Evolutionary conservation across 371 early-diverging fungal genomes (phyloP), one percentile per base, ranked within the genome.

Genomic region (Mucor indicus): DNA sequence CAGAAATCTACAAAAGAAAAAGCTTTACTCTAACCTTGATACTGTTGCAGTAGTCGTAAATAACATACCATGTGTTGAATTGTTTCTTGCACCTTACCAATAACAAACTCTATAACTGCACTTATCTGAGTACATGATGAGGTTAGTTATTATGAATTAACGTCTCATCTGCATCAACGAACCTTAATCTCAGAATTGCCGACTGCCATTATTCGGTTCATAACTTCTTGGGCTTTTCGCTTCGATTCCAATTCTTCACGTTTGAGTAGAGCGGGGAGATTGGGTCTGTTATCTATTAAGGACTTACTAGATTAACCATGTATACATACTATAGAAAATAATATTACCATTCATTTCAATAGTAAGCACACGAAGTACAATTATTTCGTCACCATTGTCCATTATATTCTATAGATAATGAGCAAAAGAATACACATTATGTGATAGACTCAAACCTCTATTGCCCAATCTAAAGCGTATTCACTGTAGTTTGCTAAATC

Each of bases 311-410:
- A 21, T 27, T 11, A 17, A 6, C 25, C 9, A 13, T 42, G 6
- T 33, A 31, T 33, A 21, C 33, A 10, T 22, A 32, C n/a, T 33
- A 15, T 22, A 7, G 32, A 10, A 5, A 15, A 16, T 38, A 4
- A 27, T 13, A 23, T 36, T 53, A 75, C 72, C 76, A 35, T 44
- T 69, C 58, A 72, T 54, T 46, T 75, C 76, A 3, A 69, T 65
- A 6, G 72, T 75, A 17, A 69, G 63, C 16, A 75, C 76, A 35
- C 72, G 61, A 19, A 75, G 43, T 16, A 72, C 70, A 30, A 75
- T 71, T 45, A 82, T 59, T 57, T 82, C 82, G 46, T 82, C 82
- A 36, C 82, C 80, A 51, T 78, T 64, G 30, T 82, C 82, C 57
- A 82, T 65, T 40, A 79, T 56, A 57, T 77, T 73, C 72, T 71